Conservation (phyloP, 2,329 filamentous ascomycete species). For the Dryadomyces quercivorus region DNA sequence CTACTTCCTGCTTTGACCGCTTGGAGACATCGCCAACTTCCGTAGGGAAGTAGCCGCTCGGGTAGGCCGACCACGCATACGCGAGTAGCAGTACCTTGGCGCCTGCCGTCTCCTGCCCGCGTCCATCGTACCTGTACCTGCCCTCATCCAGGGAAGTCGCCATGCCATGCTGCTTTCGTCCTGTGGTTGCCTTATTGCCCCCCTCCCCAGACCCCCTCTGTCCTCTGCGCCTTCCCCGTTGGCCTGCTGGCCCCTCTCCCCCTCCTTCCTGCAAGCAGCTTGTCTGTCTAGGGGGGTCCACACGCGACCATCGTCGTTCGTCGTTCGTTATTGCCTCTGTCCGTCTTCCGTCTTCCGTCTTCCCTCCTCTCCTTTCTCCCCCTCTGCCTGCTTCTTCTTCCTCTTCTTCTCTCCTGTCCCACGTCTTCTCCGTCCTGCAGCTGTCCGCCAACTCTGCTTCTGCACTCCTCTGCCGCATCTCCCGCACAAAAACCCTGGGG, state of each 20-base stretch:
- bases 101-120: no score
- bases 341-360: not conserved
- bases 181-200: no score
- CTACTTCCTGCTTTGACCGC: no score
- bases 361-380: not conserved
- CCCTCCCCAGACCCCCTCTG: not conserved
- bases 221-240: not conserved
- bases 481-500: not conserved
- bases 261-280: not conserved
- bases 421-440: not conserved
- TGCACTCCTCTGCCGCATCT: slow-evolving; percentile 12
- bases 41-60: no score
- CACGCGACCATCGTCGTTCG: not conserved
- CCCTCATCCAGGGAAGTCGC: no score
- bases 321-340: not conserved
- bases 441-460: slow-evolving; percentile 2
- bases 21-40: no score
- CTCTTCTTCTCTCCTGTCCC: not conserved
- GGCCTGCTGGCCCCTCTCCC: not conserved
- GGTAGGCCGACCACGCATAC: no score
- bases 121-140: no score
- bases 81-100: no score
- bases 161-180: no score
- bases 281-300: not conserved
- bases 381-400: not conserved